Evolutionary conservation across 139 green algal species (phyloP).

Genomic region (Nannochloris sp.): DNA sequence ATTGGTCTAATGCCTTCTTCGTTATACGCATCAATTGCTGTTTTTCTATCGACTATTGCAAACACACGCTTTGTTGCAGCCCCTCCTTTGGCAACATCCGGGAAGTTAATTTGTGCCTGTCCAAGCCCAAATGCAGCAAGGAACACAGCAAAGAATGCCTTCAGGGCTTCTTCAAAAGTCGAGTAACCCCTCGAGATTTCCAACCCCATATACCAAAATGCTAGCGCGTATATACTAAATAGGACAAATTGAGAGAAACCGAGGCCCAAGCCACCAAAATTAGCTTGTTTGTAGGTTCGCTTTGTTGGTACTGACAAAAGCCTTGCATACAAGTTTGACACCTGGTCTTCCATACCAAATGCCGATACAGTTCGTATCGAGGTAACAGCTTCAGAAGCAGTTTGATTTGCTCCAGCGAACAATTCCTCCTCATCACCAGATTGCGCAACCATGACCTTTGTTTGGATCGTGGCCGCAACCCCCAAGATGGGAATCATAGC

Average conservation of each 20-base stretch:
- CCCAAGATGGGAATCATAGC: constrained; percentile 56
- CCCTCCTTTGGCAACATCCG: constrained; percentile 62
- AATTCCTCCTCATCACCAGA: constrained; percentile 27
- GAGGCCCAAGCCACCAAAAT: constrained; percentile 36
- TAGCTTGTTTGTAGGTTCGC: constrained; percentile 9
- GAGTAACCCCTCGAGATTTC: constrained; percentile 25
- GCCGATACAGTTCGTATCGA: constrained; percentile 56
- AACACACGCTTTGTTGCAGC: constrained; percentile 58
- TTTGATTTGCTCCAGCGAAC: constrained; percentile 59
- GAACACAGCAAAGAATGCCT: constrained; percentile 71
- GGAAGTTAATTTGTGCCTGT: constrained; percentile 48
- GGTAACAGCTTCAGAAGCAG: constrained; percentile 55
- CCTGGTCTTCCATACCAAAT: constrained; percentile 57
- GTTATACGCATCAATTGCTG: constrained; percentile 43
- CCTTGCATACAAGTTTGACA: constrained; percentile 21
- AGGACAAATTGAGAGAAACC: constrained; percentile 43
- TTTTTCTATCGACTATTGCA: constrained; percentile 60
- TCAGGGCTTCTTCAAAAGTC: constrained; percentile 59
- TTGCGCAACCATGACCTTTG: constrained; percentile 40
- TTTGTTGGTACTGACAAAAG: constrained; percentile 29
- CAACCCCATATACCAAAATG: constrained; percentile 49
- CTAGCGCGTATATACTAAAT: constrained; percentile 61
- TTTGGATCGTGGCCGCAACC: constrained; percentile 28
- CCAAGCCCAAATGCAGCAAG: constrained; percentile 47
- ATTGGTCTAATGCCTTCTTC: constrained; percentile 18